A percentile compares a stretch with the other conserved stretches of the same genome.
Conservation (phyloP, 1,284 basidiomycete genomes). For the Abortiporus biennis region DNA sequence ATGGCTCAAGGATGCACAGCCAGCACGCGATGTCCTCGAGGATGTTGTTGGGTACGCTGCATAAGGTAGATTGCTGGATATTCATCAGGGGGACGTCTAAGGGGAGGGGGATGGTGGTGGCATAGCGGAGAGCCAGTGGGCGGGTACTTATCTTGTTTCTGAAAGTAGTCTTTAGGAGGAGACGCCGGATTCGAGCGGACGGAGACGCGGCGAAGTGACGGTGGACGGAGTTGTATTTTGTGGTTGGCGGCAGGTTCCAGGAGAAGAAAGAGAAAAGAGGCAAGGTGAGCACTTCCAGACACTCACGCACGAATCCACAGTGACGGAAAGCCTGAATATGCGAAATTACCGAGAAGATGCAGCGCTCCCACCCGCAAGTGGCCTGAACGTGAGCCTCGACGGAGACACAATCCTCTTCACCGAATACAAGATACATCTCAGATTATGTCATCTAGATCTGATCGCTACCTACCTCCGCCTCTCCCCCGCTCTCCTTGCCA, state of each 20-base stretch:
- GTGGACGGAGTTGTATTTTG: no score
- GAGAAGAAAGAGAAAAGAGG: no score
- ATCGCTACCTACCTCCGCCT: background rate
- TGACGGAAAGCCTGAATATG: no score
- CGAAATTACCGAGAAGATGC: no score
- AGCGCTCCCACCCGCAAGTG: no score
- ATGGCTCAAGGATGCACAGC: slow-evolving; percentile 33
- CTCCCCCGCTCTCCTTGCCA: background rate
- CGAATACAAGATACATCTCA: background rate
- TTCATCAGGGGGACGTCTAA: background rate
- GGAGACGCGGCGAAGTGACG: background rate
- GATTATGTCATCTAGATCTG: background rate
- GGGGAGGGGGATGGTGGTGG: background rate
- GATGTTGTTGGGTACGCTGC: slow-evolving; percentile 55
- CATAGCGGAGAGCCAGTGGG: background rate
- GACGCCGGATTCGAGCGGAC: background rate
- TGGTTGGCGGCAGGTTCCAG: no score
- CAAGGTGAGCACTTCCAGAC: no score
- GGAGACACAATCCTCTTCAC: no score
- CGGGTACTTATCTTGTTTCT: slow-evolving; percentile 5
- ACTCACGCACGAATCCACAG: no score
- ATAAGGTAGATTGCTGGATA: slow-evolving; percentile 19
- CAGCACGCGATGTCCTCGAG: slow-evolving; percentile 51
- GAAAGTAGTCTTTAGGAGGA: background rate
- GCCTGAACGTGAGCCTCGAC: no score